Evolutionary conservation across 257 asterid species (phyloP).

Genomic region (Solanum ossicruentum): DNA sequence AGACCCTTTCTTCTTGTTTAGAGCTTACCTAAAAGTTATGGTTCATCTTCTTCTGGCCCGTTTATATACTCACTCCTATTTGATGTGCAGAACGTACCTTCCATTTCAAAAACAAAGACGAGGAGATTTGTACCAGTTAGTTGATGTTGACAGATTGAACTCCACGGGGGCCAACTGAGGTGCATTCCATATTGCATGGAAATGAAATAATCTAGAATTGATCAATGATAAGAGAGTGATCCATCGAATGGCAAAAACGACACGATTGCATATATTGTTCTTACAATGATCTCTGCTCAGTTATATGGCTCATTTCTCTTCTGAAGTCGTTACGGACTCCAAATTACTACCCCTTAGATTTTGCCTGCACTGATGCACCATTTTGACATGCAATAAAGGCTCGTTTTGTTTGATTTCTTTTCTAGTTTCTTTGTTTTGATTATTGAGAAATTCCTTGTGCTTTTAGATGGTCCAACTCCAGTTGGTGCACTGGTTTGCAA

Average conservation of each 20-base stretch:
- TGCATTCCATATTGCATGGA: neutral
- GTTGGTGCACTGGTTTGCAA: neutral
- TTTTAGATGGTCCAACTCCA: neutral
- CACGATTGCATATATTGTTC: neutral
- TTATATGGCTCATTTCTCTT: neutral
- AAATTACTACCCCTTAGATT: neutral
- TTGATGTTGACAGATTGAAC: constrained; percentile 57
- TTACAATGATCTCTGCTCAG: neutral
- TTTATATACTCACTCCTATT: neutral
- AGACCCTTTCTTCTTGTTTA: neutral
- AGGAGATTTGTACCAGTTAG: constrained; percentile 79
- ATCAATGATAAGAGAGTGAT: neutral
- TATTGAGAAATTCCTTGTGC: neutral
- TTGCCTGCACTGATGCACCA: neutral
- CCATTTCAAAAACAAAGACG: constrained; percentile 75
- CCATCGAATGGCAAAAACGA: neutral
- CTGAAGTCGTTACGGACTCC: neutral
- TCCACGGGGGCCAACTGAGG: constrained; percentile 12
- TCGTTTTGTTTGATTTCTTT: neutral
- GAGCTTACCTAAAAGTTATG: neutral
- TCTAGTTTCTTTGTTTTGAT: neutral
- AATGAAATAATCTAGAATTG: neutral
- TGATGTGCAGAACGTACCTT: constrained; percentile 44
- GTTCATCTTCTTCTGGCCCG: neutral
- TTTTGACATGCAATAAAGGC: neutral